Evolutionary conservation across 78 protist genomes (phyloP).

Genomic region (Cavenderia fasciculata): DNA sequence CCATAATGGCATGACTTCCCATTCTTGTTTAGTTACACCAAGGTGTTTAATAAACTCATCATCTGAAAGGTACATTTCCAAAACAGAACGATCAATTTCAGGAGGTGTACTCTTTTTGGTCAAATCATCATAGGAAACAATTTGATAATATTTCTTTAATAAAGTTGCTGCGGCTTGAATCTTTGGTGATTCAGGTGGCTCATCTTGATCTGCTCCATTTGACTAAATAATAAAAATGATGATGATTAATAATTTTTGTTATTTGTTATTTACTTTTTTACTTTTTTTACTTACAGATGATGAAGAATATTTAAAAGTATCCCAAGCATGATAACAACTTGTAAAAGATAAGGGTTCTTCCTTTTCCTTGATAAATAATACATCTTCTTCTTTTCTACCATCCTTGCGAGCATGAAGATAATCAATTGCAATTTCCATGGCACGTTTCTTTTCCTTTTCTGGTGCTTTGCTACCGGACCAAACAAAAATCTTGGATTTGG

Average conservation of each 20-base stretch:
- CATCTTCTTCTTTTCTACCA: slow-evolving; percentile 40
- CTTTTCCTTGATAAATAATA: slow-evolving; percentile 47
- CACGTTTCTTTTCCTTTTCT: slow-evolving; percentile 67
- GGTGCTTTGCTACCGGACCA: slow-evolving; percentile 60
- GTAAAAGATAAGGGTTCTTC: slow-evolving; percentile 63
- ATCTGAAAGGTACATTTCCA: slow-evolving; percentile 70
- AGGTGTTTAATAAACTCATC: slow-evolving; percentile 51
- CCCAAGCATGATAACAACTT: slow-evolving; percentile 61
- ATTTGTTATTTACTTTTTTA: neutral
- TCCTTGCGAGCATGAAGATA: slow-evolving; percentile 18
- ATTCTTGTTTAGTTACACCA: slow-evolving; percentile 47
- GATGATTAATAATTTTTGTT: neutral
- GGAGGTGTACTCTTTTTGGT: slow-evolving; percentile 70
- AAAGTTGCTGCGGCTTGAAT: slow-evolving; percentile 19
- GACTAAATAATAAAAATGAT: neutral
- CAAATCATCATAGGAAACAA: slow-evolving; percentile 32
- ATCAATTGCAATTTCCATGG: slow-evolving; percentile 61
- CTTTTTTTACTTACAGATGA: neutral
- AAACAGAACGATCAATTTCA: slow-evolving; percentile 63
- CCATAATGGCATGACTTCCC: slow-evolving; percentile 65
- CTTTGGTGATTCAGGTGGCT: slow-evolving; percentile 13
- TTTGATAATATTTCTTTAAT: slow-evolving; percentile 62
- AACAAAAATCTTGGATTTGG: slow-evolving; percentile 30
- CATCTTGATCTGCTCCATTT: slow-evolving; percentile 27
- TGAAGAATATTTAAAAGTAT: slow-evolving; percentile 17